Evolutionary conservation across 2,329 filamentous ascomycete genomes (phyloP).

Genomic region (Akanthomyces dipterigenus): DNA sequence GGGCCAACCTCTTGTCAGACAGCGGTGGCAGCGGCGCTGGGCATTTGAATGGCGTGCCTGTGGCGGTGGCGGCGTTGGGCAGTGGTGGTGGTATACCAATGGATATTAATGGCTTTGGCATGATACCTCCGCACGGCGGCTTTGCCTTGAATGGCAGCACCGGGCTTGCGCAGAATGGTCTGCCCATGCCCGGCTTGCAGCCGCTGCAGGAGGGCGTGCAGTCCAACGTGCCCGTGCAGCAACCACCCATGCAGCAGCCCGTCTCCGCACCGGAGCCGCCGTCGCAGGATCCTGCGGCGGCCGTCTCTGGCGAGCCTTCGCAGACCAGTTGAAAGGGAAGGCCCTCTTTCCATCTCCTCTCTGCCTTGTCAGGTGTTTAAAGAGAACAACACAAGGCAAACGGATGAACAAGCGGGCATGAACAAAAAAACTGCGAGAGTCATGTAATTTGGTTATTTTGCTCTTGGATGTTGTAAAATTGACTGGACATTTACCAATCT

Average conservation of each 20-base stretch:
- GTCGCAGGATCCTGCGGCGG: background rate
- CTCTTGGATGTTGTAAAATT: background rate
- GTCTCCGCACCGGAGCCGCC: conserved; percentile 3
- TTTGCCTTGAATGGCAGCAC: background rate
- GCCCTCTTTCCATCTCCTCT: no score
- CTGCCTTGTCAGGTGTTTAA: no score
- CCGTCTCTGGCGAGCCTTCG: background rate
- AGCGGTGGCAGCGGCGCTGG: conserved; percentile 10
- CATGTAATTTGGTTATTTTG: no score
- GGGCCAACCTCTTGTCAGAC: conserved; percentile 39
- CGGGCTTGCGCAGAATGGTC: background rate
- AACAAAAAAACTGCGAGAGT: no score
- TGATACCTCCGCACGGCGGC: background rate
- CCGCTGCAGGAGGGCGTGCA: background rate
- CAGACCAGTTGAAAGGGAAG: background rate
- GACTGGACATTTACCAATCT: no score
- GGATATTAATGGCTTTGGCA: background rate
- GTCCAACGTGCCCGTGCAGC: background rate
- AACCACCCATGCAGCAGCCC: background rate
- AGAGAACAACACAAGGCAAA: no score
- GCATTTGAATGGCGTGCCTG: background rate
- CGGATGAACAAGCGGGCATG: no score
- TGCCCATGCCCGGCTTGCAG: background rate
- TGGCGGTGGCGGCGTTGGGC: conserved; percentile 7
- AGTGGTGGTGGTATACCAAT: conserved; percentile 2